phyloP scores from a whole-genome alignment of 129 eudicot genomes.

The Logfia minima region DNA sequence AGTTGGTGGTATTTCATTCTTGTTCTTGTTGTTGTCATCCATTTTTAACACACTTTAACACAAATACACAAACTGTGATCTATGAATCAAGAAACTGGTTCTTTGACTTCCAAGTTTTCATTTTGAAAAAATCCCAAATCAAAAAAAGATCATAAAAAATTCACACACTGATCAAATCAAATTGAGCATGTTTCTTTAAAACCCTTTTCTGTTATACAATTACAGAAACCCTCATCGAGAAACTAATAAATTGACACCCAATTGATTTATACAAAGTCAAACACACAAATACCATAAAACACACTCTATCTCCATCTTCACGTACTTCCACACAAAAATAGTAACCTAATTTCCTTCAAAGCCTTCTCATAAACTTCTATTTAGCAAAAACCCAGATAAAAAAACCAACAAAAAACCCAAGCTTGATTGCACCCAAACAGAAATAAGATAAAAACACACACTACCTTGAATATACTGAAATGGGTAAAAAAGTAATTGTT shows the following conservation, averaged over 20 bases:
- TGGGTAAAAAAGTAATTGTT: conserved; percentile 15
- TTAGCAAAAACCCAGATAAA: conserved; percentile 24
- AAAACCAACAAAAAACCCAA: conserved; percentile 23
- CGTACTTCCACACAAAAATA: conserved; percentile 31
- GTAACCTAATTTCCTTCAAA: not conserved
- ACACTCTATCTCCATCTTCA: conserved; percentile 37
- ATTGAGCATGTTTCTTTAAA: not conserved
- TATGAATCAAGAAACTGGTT: conserved; percentile 21
- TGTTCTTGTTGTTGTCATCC: conserved; percentile 36
- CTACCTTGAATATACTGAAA: conserved; percentile 34
- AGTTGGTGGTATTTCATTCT: conserved; percentile 44
- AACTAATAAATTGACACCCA: conserved; percentile 7
- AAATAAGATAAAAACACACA: conserved; percentile 12
- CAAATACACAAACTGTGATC: conserved; percentile 32
- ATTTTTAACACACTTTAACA: conserved; percentile 28
- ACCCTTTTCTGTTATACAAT: conserved; percentile 3
- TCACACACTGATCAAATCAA: conserved; percentile 15
- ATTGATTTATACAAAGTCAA: conserved; percentile 21
- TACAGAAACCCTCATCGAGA: not conserved
- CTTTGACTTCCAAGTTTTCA: conserved; percentile 23
- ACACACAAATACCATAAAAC: conserved; percentile 24
- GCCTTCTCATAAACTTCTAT: conserved; percentile 9
- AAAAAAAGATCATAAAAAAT: not conserved
- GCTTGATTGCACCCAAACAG: conserved; percentile 19
- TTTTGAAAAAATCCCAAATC: conserved; percentile 8